These are phyloP conservation scores for Globisporangium cystogenes DNA, from an alignment of 352 stramenopile genomes.

Conservation along the genomic window DNA sequence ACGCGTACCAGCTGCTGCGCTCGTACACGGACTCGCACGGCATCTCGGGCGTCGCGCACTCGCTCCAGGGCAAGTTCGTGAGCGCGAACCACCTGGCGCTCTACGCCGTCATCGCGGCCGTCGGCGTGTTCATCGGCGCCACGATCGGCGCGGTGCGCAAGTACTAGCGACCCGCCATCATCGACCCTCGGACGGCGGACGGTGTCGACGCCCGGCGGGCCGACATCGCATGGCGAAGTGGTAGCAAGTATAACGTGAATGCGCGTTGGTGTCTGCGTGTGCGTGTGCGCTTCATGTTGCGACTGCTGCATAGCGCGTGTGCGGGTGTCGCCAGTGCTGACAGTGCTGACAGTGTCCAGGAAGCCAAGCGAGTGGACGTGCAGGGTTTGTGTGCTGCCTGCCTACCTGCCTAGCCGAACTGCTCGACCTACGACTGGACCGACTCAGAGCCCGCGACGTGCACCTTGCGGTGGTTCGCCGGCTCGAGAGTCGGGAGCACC, in stretches of 20 bases:
- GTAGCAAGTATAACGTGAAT: constrained; percentile 13
- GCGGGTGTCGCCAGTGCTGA: too few relatives aligned
- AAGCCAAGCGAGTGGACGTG: too few relatives aligned
- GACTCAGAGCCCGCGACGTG: too few relatives aligned
- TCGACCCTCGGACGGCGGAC: too few relatives aligned
- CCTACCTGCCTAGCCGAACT: too few relatives aligned
- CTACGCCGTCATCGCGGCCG: constrained; percentile 35
- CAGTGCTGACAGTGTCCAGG: too few relatives aligned
- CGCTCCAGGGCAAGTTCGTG: constrained; percentile 27
- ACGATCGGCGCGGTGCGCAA: constrained; percentile 12
- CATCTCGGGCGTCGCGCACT: constrained; percentile 14
- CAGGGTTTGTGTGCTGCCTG: neutral
- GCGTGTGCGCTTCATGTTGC: too few relatives aligned
- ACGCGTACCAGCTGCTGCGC: constrained; percentile 72
- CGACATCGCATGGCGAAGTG: neutral
- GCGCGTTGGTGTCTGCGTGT: constrained; percentile 10
- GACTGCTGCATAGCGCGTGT: too few relatives aligned
- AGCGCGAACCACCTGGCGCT: constrained; percentile 32
- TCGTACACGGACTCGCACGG: constrained; percentile 39
- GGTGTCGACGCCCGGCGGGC: neutral
- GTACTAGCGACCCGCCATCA: constrained; percentile 1
- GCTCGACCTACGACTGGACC: too few relatives aligned
- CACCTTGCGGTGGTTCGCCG: too few relatives aligned
- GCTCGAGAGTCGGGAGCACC: too few relatives aligned
- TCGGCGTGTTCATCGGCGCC: constrained; percentile 25